phyloP scores from a whole-genome alignment of 345 rosid genomes.

The Lumnitzera racemosa region DNA sequence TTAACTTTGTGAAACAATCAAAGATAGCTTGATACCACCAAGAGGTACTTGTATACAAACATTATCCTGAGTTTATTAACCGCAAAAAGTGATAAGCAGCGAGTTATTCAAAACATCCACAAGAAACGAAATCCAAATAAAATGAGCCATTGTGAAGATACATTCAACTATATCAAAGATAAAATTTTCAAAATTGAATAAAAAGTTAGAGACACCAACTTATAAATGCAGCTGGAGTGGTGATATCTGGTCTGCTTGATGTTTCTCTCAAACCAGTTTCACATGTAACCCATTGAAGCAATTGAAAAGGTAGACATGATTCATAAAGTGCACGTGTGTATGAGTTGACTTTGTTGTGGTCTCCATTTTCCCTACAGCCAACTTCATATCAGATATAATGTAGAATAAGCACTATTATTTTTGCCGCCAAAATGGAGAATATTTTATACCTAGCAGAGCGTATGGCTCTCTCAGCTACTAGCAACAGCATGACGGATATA shows the following conservation, averaged over 20 bases:
- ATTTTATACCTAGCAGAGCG: slow-evolving; percentile 35
- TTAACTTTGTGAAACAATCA: too few species aligned
- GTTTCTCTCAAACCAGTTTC: slow-evolving; percentile 33
- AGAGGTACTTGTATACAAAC: neutral
- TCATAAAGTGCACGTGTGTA: slow-evolving; percentile 38
- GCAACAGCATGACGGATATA: slow-evolving; percentile 49
- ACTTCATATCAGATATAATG: slow-evolving; percentile 9
- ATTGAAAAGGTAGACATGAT: slow-evolving; percentile 34
- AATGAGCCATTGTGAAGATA: slow-evolving; percentile 3
- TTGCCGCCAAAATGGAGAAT: slow-evolving; percentile 6
- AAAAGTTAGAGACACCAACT: slow-evolving; percentile 40
- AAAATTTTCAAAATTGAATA: slow-evolving; percentile 6
- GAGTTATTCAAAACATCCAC: neutral
- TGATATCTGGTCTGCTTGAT: slow-evolving; percentile 24
- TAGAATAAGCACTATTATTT: slow-evolving; percentile 7
- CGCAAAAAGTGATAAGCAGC: neutral
- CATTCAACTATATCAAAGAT: neutral
- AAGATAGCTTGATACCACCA: too few species aligned
- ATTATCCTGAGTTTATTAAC: neutral
- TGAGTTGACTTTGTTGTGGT: slow-evolving; percentile 30
- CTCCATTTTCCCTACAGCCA: slow-evolving; percentile 41
- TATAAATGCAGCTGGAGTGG: slow-evolving; percentile 43
- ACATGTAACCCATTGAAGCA: slow-evolving; percentile 47
- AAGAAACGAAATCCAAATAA: neutral
- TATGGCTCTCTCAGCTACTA: slow-evolving; percentile 43